Evolutionary conservation across 2,329 filamentous ascomycete genomes (phyloP), one percentile per base, ranked within the genome.

Genomic region (Dactylellina leptospora): DNA sequence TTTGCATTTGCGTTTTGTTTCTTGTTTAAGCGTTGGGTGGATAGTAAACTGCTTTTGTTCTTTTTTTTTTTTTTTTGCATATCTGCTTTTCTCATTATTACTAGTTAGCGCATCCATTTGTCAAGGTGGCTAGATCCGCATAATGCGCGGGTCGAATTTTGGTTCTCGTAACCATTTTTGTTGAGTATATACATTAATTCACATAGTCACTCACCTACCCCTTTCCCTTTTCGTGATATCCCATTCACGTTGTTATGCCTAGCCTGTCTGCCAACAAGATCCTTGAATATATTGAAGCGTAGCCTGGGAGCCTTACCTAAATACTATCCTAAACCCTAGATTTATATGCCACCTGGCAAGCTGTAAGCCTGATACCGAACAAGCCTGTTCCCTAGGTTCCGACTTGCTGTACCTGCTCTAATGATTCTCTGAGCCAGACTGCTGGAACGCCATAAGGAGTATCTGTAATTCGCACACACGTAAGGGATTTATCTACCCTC

Each of bases 1-100:
- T 27, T 44, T 28, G 33, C 61, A 56, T 59, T 11, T 50, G 36
- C 53, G 53, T 54, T 60, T 59, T 30, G 38, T 18, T 47, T 36
- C 50, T 63, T 44, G n/a, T n/a, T 63, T 71, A n/a, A 71, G 66
- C 66, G 66, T 58, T 70, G 66, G 66, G 66, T 53, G 59, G 66
- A 53, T 62, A 45, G 38, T n/a, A 64, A 10, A 33, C 22, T 36
- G 4, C n/a, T 47, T 40, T 16, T 55, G 51, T 22, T 55, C 11
- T 48, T 54, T 55, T 11, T 18, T 11, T 16, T 44, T n/a, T 28
- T 30, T 11, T 42, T 22, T 23, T 28, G 16, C 18, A 18, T 48
- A 25, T 9, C 22, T 44, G 23, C 59, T 63, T 63, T 54, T 44
- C 20, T 54, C 40, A 30, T 23, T 18, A 44, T 48, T 27, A 25